Percentiles rank a stretch among this genome's conserved stretches.
These are phyloP conservation scores for Wallacemonas rigidus DNA, from an alignment of 208 protist genomes.

Conservation along the genomic window DNA sequence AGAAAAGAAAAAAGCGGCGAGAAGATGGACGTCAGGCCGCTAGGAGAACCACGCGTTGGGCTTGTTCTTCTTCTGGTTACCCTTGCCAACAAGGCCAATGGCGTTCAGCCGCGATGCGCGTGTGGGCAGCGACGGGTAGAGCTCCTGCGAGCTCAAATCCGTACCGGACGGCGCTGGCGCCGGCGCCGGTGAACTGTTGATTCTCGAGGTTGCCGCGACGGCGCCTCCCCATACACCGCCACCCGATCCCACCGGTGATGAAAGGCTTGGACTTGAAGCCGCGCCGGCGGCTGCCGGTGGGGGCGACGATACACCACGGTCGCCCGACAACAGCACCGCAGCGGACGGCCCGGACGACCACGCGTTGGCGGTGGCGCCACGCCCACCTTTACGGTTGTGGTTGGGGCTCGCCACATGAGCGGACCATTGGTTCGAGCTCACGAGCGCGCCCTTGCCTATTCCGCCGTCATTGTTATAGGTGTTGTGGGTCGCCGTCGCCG, in stretches of 20 bases:
- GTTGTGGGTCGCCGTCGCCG: conserved; percentile 6
- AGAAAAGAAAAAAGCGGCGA: conserved; percentile 20
- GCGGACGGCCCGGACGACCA: conserved; percentile 2
- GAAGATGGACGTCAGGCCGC: not conserved
- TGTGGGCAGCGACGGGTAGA: conserved; percentile 53
- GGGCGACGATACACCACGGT: not conserved
- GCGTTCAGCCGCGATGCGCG: conserved; percentile 11
- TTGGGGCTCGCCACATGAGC: not conserved
- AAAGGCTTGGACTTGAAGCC: not conserved
- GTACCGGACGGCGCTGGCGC: conserved; percentile 7
- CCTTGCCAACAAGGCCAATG: conserved; percentile 22
- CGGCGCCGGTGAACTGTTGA: not conserved
- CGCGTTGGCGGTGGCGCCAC: conserved; percentile 18
- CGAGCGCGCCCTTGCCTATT: too few relatives aligned
- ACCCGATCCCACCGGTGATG: not conserved
- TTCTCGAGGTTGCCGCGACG: too few relatives aligned
- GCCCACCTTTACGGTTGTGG: conserved; percentile 6
- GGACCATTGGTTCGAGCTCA: not conserved
- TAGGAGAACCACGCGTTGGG: conserved; percentile 56
- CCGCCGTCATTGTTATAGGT: not conserved
- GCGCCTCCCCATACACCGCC: conserved; percentile 5
- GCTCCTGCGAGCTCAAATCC: conserved; percentile 38
- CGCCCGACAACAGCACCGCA: conserved; percentile 15
- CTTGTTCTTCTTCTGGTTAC: conserved; percentile 30
- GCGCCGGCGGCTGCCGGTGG: not conserved